Conservation (phyloP, 192 early-diverging fungal genomes). For the Paraglomus brasilianum region DNA sequence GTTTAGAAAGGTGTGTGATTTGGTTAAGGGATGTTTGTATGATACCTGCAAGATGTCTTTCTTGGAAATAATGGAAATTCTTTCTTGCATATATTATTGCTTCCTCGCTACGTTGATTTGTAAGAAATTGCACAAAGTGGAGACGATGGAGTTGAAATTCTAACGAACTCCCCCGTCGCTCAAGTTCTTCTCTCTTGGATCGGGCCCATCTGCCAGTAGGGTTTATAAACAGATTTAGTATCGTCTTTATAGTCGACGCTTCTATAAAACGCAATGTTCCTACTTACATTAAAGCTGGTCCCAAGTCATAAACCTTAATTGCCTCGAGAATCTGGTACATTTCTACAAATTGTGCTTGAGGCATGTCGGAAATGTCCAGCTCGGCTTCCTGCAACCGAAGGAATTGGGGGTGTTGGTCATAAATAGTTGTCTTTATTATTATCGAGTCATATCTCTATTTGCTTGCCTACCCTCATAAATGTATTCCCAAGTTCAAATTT, state of each 20-base stretch:
- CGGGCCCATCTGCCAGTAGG: conserved; percentile 68
- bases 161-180: conserved; percentile 57
- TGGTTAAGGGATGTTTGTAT: background rate
- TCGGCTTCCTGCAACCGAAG: conserved; percentile 40
- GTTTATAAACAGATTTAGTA: background rate
- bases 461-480: conserved; percentile 53
- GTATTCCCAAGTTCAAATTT: conserved; percentile 75
- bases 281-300: conserved; percentile 59
- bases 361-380: conserved; percentile 43
- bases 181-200: conserved; percentile 54
- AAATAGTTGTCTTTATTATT: background rate
- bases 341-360: conserved; percentile 68
- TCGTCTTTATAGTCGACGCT: background rate
- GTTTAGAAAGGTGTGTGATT: background rate
- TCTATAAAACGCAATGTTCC: background rate
- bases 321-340: conserved; percentile 78
- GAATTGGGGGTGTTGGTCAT: background rate
- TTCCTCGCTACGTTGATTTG: conserved; percentile 38
- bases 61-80: conserved; percentile 67
- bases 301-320: conserved; percentile 59
- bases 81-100: conserved; percentile 76
- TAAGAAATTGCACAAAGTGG: conserved; percentile 75
- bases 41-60: conserved; percentile 63
- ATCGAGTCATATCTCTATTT: too few relatives aligned
- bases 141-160: conserved; percentile 87